These are phyloP conservation scores for Ustilago lituana DNA, from an alignment of 1,284 basidiomycete species.

Conservation along the genomic window DNA sequence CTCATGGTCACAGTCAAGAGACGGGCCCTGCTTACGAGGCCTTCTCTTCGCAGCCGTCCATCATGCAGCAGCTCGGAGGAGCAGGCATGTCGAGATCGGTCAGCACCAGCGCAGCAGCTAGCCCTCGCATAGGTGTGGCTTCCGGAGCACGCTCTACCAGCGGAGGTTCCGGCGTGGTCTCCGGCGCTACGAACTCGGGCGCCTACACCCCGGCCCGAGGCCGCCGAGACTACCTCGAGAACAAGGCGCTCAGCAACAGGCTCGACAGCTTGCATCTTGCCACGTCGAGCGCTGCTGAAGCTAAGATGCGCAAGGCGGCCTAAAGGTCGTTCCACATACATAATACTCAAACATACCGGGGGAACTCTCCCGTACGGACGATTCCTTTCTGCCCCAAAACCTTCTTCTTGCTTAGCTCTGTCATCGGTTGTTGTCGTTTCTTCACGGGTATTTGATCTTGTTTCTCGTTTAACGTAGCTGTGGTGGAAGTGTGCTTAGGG, in stretches of 20 bases:
- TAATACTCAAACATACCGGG: slow-evolving; percentile 1
- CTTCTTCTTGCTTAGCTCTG: background rate
- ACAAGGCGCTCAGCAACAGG: slow-evolving; percentile 41
- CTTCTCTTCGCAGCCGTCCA: slow-evolving; percentile 33
- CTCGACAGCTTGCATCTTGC: slow-evolving; percentile 43
- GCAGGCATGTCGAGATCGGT: slow-evolving; percentile 36
- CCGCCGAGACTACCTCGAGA: slow-evolving; percentile 38
- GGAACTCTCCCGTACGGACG: slow-evolving; percentile 5
- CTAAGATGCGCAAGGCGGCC: slow-evolving; percentile 21
- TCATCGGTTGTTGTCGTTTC: slow-evolving; percentile 8
- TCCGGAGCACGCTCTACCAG: slow-evolving; percentile 10
- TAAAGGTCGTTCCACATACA: too few relatives aligned
- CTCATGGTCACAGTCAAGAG: slow-evolving; percentile 5
- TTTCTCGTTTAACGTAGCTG: background rate
- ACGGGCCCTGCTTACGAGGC: slow-evolving; percentile 18
- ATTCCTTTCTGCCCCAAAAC: slow-evolving; percentile 1
- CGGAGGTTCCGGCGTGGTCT: background rate
- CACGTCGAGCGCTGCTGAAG: slow-evolving; percentile 15
- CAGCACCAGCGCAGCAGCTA: slow-evolving; percentile 40
- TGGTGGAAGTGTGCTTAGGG: background rate
- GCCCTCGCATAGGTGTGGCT: slow-evolving; percentile 17
- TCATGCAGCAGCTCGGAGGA: slow-evolving; percentile 47
- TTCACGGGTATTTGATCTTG: slow-evolving; percentile 8
- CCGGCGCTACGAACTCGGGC: slow-evolving; percentile 12
- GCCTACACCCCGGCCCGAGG: slow-evolving; percentile 32